Evolutionary conservation across 768 basidiomycete genomes (phyloP).

Genomic region (Strobilomyces confusus): DNA sequence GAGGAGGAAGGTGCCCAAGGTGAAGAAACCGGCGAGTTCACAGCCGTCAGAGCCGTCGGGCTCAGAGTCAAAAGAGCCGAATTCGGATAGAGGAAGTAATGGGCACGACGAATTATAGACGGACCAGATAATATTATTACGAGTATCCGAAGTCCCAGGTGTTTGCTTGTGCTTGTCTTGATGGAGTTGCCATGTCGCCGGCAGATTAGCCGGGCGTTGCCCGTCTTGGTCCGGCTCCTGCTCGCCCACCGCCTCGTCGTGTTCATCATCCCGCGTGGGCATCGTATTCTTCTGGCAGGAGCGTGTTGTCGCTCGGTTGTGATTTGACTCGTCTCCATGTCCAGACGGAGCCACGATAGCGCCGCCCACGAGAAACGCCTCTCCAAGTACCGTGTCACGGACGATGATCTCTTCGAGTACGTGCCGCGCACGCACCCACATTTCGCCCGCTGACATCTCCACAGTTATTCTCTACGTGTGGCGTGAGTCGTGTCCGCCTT

Average conservation of each 20-base stretch:
- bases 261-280: not conserved
- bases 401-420: conserved; percentile 85
- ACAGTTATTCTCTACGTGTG: conserved; percentile 77
- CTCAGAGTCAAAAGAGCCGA: conserved; percentile 17
- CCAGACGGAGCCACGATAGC: conserved; percentile 74
- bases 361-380: conserved; percentile 66
- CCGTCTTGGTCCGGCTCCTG: not conserved
- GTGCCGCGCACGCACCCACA: conserved; percentile 24
- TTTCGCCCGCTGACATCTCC: conserved; percentile 10
- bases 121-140: conserved; percentile 15
- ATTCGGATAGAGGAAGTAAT: conserved; percentile 16
- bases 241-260: not conserved
- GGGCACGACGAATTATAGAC: conserved; percentile 31
- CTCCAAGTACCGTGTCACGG: conserved; percentile 73
- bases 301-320: not conserved
- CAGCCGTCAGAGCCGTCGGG: conserved; percentile 12
- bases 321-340: conserved; percentile 40
- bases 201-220: not conserved
- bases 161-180: too few relatives aligned
- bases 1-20: conserved; percentile 66
- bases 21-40: conserved; percentile 41
- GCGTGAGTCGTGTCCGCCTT: conserved; percentile 52
- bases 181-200: not conserved
- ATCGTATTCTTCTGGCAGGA: conserved; percentile 5
- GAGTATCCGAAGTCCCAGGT: not conserved